Percentiles rank a stretch among this genome's conserved stretches.
These are phyloP conservation scores for Fusarium chuoi DNA, from an alignment of 2,329 filamentous ascomycete species.

Conservation along the genomic window DNA sequence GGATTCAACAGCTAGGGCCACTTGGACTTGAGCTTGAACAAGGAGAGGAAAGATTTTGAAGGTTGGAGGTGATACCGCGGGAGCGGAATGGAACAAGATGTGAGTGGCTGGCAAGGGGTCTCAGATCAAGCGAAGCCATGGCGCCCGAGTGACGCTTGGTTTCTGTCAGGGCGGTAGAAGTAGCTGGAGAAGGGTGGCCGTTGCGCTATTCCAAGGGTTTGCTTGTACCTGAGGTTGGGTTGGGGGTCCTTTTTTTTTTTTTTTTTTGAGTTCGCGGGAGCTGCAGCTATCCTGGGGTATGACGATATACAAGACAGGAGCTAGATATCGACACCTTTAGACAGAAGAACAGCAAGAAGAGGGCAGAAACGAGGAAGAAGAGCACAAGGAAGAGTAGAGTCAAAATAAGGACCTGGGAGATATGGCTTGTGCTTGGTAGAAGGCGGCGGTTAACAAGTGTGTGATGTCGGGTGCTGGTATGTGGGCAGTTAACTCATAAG, in stretches of 20 bases:
- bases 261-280: slow-evolving; percentile 17
- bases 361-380: not conserved
- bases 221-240: slow-evolving; percentile 32
- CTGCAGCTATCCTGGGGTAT: slow-evolving; percentile 18
- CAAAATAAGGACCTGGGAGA: slow-evolving; percentile 8
- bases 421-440: slow-evolving; percentile 33
- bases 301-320: slow-evolving; percentile 19
- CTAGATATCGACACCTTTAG: slow-evolving; percentile 3
- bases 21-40: not conserved
- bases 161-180: slow-evolving; percentile 29
- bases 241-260: not conserved
- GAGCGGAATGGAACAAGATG: slow-evolving; percentile 28
- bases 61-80: slow-evolving; percentile 23
- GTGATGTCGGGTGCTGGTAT: slow-evolving; percentile 38
- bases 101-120: slow-evolving; percentile 36
- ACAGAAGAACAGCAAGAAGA: not conserved
- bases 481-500: slow-evolving; percentile 42
- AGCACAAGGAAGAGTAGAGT: not conserved
- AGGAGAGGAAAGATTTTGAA: slow-evolving; percentile 15
- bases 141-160: slow-evolving; percentile 29
- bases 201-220: slow-evolving; percentile 27
- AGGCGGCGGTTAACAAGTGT: slow-evolving; percentile 37
- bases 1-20: slow-evolving; percentile 8
- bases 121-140: slow-evolving; percentile 29
- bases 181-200: not conserved